phyloP scores from a whole-genome alignment of 2,329 filamentous ascomycete species.

The Akanthomyces dipterigenus region DNA sequence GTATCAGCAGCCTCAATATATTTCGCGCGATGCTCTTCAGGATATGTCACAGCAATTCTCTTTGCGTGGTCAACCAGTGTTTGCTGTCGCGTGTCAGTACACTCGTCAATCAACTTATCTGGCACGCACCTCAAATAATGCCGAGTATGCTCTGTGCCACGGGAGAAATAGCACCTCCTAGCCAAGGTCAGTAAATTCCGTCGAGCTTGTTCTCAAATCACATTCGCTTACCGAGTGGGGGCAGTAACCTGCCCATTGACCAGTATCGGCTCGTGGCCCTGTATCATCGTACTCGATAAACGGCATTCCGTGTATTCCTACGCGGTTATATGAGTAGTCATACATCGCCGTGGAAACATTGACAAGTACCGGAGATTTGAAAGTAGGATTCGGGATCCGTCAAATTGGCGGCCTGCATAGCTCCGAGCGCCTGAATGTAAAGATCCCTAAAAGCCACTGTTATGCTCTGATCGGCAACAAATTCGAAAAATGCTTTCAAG shows the following conservation, averaged over 20 bases:
- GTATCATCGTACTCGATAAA: constrained; percentile 36
- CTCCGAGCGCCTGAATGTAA: constrained; percentile 39
- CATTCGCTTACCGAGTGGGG: constrained; percentile 35
- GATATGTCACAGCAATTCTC: constrained; percentile 39
- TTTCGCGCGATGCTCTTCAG: constrained; percentile 21
- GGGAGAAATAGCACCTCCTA: constrained; percentile 44
- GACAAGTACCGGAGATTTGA: constrained; percentile 37
- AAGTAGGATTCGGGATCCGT: constrained; percentile 43
- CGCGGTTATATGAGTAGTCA: not conserved
- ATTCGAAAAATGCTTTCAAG: not conserved
- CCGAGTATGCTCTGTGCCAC: constrained; percentile 52
- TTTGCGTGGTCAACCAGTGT: constrained; percentile 39
- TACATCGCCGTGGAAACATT: not conserved
- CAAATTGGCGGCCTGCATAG: constrained; percentile 35
- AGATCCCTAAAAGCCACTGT: constrained; percentile 34
- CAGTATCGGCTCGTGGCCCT: constrained; percentile 26
- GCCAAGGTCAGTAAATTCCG: not conserved
- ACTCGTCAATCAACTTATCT: not conserved
- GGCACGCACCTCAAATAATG: constrained; percentile 44
- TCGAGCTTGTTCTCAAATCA: not conserved
- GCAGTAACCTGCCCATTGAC: constrained; percentile 37
- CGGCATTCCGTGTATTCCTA: constrained; percentile 37
- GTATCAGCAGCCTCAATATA: constrained; percentile 40
- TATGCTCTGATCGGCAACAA: constrained; percentile 3
- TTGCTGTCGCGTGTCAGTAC: constrained; percentile 36